These are phyloP conservation scores for Pinguiococcus pyrenoidosus DNA, from an alignment of 108 stramenopile species.

Conservation along the genomic window DNA sequence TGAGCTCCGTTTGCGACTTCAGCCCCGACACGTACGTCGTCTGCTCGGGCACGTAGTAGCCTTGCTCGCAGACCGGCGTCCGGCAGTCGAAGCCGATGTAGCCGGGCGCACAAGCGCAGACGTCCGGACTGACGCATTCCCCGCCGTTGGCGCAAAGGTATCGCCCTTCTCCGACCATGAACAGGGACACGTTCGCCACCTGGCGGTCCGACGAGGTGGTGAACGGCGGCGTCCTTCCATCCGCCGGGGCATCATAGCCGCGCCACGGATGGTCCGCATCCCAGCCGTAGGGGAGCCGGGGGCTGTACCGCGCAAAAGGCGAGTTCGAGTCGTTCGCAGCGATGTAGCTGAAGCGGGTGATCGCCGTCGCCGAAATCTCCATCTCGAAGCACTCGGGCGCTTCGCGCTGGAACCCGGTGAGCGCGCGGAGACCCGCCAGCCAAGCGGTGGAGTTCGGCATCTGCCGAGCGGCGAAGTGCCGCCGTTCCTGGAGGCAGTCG, in stretches of 20 bases:
- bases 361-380: not conserved
- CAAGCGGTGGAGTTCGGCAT: no score
- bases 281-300: slow-evolving; percentile 41
- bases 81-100: slow-evolving; percentile 78
- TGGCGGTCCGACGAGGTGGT: slow-evolving; percentile 47
- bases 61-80: slow-evolving; percentile 60
- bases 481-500: slow-evolving; percentile 59
- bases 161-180: slow-evolving; percentile 48
- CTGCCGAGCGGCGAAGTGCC: no score
- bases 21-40: slow-evolving; percentile 37
- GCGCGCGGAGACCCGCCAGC: no score
- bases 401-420: no score
- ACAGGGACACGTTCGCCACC: slow-evolving; percentile 44
- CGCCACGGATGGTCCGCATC: slow-evolving; percentile 34
- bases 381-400: no score
- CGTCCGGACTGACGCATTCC: slow-evolving; percentile 50
- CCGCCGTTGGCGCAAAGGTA: slow-evolving; percentile 74
- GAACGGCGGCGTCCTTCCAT: slow-evolving; percentile 38
- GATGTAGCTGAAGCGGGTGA: slow-evolving; percentile 10
- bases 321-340: slow-evolving; percentile 8
- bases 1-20: slow-evolving; percentile 28
- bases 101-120: slow-evolving; percentile 55
- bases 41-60: slow-evolving; percentile 53
- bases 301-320: slow-evolving; percentile 8
- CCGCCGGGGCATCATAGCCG: slow-evolving; percentile 19